These are phyloP conservation scores for Cyathus striatus DNA, from an alignment of 768 basidiomycete species.

Conservation along the genomic window DNA sequence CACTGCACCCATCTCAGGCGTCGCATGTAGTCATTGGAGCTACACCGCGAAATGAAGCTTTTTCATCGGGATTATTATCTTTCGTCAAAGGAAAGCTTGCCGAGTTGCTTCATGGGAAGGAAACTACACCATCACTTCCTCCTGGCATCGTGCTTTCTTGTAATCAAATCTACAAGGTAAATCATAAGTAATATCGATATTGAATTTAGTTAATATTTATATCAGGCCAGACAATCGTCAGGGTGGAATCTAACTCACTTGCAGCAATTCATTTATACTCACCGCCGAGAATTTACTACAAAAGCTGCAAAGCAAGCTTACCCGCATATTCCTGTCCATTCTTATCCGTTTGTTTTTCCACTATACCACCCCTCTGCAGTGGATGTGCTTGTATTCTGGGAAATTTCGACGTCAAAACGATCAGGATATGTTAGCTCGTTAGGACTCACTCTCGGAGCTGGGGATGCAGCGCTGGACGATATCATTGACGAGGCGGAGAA, in stretches of 20 bases:
- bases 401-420: slow-evolving; percentile 52
- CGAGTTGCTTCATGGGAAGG: slow-evolving; percentile 43
- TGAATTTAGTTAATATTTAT: slow-evolving; percentile 1
- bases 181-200: slow-evolving; percentile 3
- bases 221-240: neutral
- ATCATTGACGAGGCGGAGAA: slow-evolving; percentile 56
- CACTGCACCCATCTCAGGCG: slow-evolving; percentile 43
- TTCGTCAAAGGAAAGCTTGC: slow-evolving; percentile 51
- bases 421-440: slow-evolving; percentile 57
- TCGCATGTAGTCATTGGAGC: slow-evolving; percentile 38
- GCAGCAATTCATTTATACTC: slow-evolving; percentile 44
- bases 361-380: slow-evolving; percentile 70
- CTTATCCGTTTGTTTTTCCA: slow-evolving; percentile 66
- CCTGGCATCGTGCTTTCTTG: slow-evolving; percentile 52
- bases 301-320: slow-evolving; percentile 25
- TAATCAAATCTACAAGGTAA: slow-evolving; percentile 42
- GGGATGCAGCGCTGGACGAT: slow-evolving; percentile 59
- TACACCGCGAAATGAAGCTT: slow-evolving; percentile 28
- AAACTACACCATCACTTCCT: slow-evolving; percentile 33
- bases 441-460: slow-evolving; percentile 60
- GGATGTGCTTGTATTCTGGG: slow-evolving; percentile 77
- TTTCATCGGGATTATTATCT: slow-evolving; percentile 34
- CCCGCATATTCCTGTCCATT: slow-evolving; percentile 50
- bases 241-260: neutral
- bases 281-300: slow-evolving; percentile 38